Base-by-base conservation (phyloP, 257 asterid genomes). In the Agastache rugosa region DNA sequence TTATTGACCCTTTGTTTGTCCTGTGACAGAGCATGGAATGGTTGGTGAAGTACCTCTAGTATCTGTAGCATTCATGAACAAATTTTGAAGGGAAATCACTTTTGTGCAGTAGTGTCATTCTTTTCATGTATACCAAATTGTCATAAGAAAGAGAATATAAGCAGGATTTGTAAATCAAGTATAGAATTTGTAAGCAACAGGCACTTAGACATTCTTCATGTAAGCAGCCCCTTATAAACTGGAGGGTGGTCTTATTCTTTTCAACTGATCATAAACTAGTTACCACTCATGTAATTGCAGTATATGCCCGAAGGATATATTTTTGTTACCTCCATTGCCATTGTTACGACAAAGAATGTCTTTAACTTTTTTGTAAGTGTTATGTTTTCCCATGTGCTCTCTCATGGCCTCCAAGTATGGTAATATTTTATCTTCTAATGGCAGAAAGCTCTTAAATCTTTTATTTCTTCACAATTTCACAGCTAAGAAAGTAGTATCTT, bases 361-460 rank as follows among this genome's bases (percentile, higher is more conserved):
- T n/a, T n/a, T n/a, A 11, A 56, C 19, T 59, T 14, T 29, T 14
- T 25, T 0, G 44, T 60, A 1, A 0, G 44, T 58, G 3, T 48
- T 48, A 0, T 16, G 15, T 47, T 15, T 47, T 5, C 4, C 3
- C 34, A 29, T 93, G 72, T 98, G 99, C 41, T 88, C 87, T 72
- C 84, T 95, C 31, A 89, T 92, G 99, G 98, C 99, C 48, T 90
- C 97, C 77, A 92, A 92, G 88, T 90, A 78, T 81, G 96, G 92
- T 1, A 90, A 88, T 75, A 86, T 95, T 74, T 77, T 95, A 68
- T 89, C 96, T 3, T 90, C 96, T 20, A 90, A 83, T 77, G 99
- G 99, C 56, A 88, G 99, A 75, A 95, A 90, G 89, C 99, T 95
- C 81, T 84, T 92, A 71, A 95, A 95, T 78, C 60, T n/a, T 12